Percentiles rank a stretch among this genome's conserved stretches.
Evolutionary conservation across 805 yeast genomes (phyloP).

Genomic region (Metschnikowia continentalis): DNA sequence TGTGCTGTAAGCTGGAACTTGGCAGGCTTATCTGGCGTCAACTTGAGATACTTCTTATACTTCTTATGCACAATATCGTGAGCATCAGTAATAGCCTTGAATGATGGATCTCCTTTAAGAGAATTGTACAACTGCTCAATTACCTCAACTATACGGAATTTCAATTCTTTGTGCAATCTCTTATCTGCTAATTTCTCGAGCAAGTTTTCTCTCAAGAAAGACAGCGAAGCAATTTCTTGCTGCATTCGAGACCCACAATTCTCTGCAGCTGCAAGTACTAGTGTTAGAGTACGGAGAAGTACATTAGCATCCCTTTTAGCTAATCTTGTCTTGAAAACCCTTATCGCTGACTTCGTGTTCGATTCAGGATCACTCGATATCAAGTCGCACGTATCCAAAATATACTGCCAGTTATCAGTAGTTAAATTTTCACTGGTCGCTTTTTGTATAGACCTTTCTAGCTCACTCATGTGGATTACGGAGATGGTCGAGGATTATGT

Average conservation of each 20-base stretch:
- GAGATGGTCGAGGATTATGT: background rate
- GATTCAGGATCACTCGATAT: conserved; percentile 36
- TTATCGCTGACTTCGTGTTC: conserved; percentile 31
- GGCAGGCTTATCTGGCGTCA: conserved; percentile 53
- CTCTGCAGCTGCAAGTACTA: conserved; percentile 38
- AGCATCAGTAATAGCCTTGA: conserved; percentile 64
- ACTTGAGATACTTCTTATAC: conserved; percentile 29
- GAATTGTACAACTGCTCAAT: conserved; percentile 61
- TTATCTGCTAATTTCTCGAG: conserved; percentile 47
- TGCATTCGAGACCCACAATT: conserved; percentile 44
- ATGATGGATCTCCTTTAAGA: conserved; percentile 71
- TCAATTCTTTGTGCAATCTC: conserved; percentile 62
- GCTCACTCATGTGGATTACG: conserved; percentile 5
- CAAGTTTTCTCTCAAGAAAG: conserved; percentile 32
- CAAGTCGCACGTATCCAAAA: conserved; percentile 39
- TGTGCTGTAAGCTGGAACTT: conserved; percentile 44
- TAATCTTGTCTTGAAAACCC: conserved; percentile 22
- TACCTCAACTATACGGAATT: conserved; percentile 59
- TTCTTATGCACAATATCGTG: conserved; percentile 44
- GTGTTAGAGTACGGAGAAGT: conserved; percentile 33
- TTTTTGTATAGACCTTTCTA: conserved; percentile 25
- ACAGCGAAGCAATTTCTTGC: conserved; percentile 39
- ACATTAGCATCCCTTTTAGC: conserved; percentile 37
- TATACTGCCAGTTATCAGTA: conserved; percentile 41
- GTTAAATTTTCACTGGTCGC: conserved; percentile 43